Percentiles rank a stretch among this genome's conserved stretches.
phyloP scores from a whole-genome alignment of 306 rosid genomes.

The Erythrophleum fordii region DNA sequence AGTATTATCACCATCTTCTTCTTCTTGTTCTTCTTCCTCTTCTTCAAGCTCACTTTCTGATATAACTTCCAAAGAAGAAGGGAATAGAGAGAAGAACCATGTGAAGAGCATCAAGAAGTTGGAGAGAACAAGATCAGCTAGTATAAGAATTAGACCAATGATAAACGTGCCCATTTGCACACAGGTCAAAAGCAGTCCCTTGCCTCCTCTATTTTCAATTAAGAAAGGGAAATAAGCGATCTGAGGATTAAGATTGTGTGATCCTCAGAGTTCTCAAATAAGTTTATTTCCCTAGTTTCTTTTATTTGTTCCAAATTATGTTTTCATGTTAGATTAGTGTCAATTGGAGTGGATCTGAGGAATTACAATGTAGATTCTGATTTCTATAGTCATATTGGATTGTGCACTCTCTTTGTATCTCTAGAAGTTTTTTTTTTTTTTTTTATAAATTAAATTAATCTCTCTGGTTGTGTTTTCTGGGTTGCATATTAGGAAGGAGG shows the following conservation, averaged over 20 bases:
- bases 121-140: conserved; percentile 93
- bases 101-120: conserved; percentile 77
- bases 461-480: conserved; percentile 4
- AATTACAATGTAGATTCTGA: conserved; percentile 76
- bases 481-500: conserved; percentile 7
- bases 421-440: conserved; percentile 9
- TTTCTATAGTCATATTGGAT: conserved; percentile 56
- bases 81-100: conserved; percentile 62
- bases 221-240: conserved; percentile 81
- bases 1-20: conserved; percentile 47
- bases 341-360: conserved; percentile 63
- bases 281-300: conserved; percentile 45
- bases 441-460: too few species aligned
- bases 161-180: conserved; percentile 93
- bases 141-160: conserved; percentile 91
- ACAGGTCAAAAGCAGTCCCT: conserved; percentile 68
- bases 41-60: conserved; percentile 76
- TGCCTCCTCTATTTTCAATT: conserved; percentile 90
- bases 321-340: conserved; percentile 55
- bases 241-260: conserved; percentile 38
- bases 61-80: conserved; percentile 58
- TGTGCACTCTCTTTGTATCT: conserved; percentile 37
- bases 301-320: conserved; percentile 21
- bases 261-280: conserved; percentile 42
- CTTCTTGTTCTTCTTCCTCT: conserved; percentile 52